These are phyloP conservation scores for Umbelopsis sp. DNA, from an alignment of 192 early-diverging fungal genomes.

Conservation along the genomic window DNA sequence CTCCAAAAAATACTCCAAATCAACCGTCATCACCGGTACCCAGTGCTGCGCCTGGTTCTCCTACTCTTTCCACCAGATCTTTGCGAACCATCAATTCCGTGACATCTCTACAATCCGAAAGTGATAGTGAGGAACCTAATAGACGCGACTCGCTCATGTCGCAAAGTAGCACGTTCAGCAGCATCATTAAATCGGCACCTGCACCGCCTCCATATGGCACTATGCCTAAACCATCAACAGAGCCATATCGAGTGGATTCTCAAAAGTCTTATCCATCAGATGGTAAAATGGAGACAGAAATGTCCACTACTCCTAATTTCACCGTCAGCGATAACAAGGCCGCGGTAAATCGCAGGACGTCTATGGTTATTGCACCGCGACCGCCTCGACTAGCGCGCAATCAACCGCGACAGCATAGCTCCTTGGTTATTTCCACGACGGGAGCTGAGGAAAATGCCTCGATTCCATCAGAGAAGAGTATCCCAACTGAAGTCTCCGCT, in stretches of 20 bases:
- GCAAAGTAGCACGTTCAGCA: slow-evolving; percentile 12
- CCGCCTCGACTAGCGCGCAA: not conserved
- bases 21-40: not conserved
- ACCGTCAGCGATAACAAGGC: not conserved
- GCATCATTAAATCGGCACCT: slow-evolving; percentile 4
- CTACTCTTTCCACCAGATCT: slow-evolving; percentile 4
- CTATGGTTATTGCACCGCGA: slow-evolving; percentile 17
- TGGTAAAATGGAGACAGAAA: not conserved
- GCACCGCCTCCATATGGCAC: not conserved
- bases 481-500: too few species aligned
- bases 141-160: not conserved
- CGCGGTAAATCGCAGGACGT: not conserved
- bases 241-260: not conserved
- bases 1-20: not conserved
- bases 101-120: slow-evolving; percentile 1
- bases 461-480: not conserved
- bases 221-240: not conserved
- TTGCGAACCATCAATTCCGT: slow-evolving; percentile 1
- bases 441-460: not conserved
- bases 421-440: not conserved
- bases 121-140: slow-evolving; percentile 11
- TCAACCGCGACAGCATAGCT: not conserved
- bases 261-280: not conserved
- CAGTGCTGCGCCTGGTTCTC: not conserved
- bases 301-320: not conserved